Conservation (phyloP, 2,329 filamentous ascomycete genomes). For the Talaromyces pinophilus region DNA sequence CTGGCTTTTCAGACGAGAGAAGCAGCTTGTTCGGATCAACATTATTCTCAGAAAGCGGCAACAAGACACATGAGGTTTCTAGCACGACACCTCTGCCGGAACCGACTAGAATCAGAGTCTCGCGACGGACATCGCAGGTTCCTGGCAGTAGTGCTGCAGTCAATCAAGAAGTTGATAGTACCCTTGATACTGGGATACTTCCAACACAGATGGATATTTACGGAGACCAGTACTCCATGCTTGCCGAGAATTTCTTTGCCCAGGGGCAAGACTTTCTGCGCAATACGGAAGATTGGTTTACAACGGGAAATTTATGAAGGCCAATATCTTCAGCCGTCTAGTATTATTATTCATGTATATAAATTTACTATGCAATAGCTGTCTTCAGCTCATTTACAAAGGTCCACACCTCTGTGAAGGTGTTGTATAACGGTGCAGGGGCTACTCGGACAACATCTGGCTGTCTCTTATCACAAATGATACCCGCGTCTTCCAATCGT, state of each 20-base stretch:
- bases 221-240: conserved; percentile 49
- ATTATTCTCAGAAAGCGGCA: conserved; percentile 35
- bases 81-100: conserved; percentile 48
- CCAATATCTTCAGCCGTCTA: background rate
- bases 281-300: conserved; percentile 41
- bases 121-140: conserved; percentile 23
- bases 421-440: conserved; percentile 79
- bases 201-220: conserved; percentile 31
- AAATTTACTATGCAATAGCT: conserved; percentile 25
- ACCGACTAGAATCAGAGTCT: conserved; percentile 42
- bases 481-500: conserved; percentile 66
- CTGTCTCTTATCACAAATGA: conserved; percentile 79
- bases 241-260: conserved; percentile 52
- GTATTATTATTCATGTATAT: background rate
- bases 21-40: conserved; percentile 47
- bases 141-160: conserved; percentile 27
- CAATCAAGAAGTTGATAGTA: conserved; percentile 26
- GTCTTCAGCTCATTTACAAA: conserved; percentile 50
- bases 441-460: conserved; percentile 81
- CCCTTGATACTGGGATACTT: conserved; percentile 27
- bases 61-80: conserved; percentile 41
- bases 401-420: conserved; percentile 68
- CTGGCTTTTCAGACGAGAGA: conserved; percentile 39
- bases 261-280: conserved; percentile 48
- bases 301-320: conserved; percentile 35